A percentile compares a stretch with the other conserved stretches of the same genome.
Conservation (phyloP, 345 rosid genomes). For the Trapa incisa region DNA sequence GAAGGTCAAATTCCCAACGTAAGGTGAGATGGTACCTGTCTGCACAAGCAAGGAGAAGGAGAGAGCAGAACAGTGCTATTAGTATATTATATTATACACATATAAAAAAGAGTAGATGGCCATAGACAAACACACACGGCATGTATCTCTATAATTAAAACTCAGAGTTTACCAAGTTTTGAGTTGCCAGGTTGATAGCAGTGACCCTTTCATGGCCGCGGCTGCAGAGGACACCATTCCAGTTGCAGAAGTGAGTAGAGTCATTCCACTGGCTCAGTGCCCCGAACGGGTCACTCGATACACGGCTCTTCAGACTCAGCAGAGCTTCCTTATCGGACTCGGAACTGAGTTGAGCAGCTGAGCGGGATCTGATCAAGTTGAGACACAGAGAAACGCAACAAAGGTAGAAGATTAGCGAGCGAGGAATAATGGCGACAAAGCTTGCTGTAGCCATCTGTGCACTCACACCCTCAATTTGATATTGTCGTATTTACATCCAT, state of each 20-base stretch:
- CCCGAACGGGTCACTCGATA: slow-evolving; percentile 5
- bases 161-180: slow-evolving; percentile 9
- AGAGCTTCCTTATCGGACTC: slow-evolving; percentile 18
- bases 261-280: slow-evolving; percentile 15
- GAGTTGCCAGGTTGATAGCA: slow-evolving; percentile 6
- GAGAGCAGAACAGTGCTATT: neutral
- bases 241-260: slow-evolving; percentile 11
- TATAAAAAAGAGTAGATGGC: neutral
- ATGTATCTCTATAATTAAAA: too few species aligned
- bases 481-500: neutral
- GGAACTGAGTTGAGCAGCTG: slow-evolving; percentile 6
- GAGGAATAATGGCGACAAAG: neutral
- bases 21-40: slow-evolving; percentile 17
- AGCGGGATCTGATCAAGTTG: slow-evolving; percentile 3
- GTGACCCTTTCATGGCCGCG: slow-evolving; percentile 12
- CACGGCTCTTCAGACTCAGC: slow-evolving; percentile 9
- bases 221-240: slow-evolving; percentile 20
- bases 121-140: too few species aligned
- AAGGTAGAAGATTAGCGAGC: neutral
- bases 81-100: too few species aligned
- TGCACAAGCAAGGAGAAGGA: neutral
- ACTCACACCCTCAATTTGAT: neutral
- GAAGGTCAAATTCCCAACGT: slow-evolving; percentile 20
- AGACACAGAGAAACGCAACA: slow-evolving; percentile 3
- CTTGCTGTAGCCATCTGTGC: neutral